Percentiles rank a stretch among this genome's conserved stretches.
Conservation (phyloP, 2,329 filamentous ascomycete genomes). For the Fusarium camptoceras region DNA sequence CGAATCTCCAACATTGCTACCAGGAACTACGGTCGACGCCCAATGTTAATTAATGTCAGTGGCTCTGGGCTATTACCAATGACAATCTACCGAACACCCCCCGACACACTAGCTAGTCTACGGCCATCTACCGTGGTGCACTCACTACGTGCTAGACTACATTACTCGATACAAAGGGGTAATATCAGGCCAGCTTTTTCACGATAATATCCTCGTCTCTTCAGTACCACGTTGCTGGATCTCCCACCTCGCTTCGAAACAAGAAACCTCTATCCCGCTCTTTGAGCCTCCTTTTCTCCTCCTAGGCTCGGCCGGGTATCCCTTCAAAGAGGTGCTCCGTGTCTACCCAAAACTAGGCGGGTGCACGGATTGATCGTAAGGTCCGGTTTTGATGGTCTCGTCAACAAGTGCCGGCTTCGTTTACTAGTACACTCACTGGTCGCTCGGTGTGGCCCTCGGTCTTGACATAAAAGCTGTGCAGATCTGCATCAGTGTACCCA, state of each 20-base stretch:
- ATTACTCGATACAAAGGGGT: slow-evolving; percentile 36
- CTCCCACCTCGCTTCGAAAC: slow-evolving; percentile 31
- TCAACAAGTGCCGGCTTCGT: slow-evolving; percentile 38
- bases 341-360: slow-evolving; percentile 27
- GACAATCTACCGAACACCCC: slow-evolving; percentile 23
- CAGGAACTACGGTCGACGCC: slow-evolving; percentile 4
- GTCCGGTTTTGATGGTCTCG: slow-evolving; percentile 24
- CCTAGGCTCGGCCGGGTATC: slow-evolving; percentile 31
- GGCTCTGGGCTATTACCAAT: slow-evolving; percentile 11
- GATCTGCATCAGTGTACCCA: neutral
- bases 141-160: slow-evolving; percentile 11
- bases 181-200: slow-evolving; percentile 15
- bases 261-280: slow-evolving; percentile 25
- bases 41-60: slow-evolving; percentile 4
- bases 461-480: slow-evolving; percentile 19
- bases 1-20: neutral
- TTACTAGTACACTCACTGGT: slow-evolving; percentile 13
- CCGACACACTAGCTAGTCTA: slow-evolving; percentile 10
- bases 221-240: slow-evolving; percentile 5
- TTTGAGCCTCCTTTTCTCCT: slow-evolving; percentile 35
- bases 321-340: slow-evolving; percentile 30
- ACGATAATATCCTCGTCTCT: neutral
- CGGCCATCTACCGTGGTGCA: slow-evolving; percentile 19
- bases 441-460: slow-evolving; percentile 10
- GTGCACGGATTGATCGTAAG: slow-evolving; percentile 35